Evolutionary conservation across 768 basidiomycete species (phyloP), one percentile per base, ranked within the genome.

Genomic region (Hebeloma cylindrosporum): DNA sequence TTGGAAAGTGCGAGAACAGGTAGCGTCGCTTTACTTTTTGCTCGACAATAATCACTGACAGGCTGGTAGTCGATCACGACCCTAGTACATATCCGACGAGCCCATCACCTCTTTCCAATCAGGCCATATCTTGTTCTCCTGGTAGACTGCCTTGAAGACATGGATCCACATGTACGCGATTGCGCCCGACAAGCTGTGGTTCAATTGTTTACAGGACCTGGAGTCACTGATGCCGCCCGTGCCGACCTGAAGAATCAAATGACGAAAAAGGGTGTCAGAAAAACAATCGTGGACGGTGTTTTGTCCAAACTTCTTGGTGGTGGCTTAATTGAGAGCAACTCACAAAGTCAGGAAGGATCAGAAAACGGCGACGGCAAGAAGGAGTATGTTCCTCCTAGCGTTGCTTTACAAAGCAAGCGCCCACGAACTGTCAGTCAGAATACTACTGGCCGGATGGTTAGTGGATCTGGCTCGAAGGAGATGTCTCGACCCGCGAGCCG

Each of bases 231-330:
- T 59, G 83, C 82, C 6, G 96, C 96, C 3, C 83, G 90, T 40
- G 81, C 93, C 3, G 95, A 98, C 62, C 73, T 98, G 42, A 97
- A 96, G 75, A 93, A 92, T 60, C 87, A 92, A 61, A 75, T 98
- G 75, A 63, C 75, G 2, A 91, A 86, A 70, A 90, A 89, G 63
- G 78, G 79, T 30, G 88, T 96, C 31, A 79, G 92, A 25, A 95
- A 94, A 67, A 79, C 82, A 4, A 93, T 94, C 34, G 81, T 85
- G 10, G 94, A 97, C 49, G 74, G 74, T 40, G 81, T 98, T 11
- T 74, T 93, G 5, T 66, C 72, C 42, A 85, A 82, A 61, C 71
- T 92, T 16, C 70, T 91, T 39, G 72, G 66, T 29, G 69, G 66
- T 31, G 69, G 67, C 41, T 58, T 72, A 6, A 59, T 64, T 34